Evolutionary conservation across 2,329 filamentous ascomycete genomes (phyloP), one percentile per base, ranked within the genome.

Genomic region (Fusarium sp.): DNA sequence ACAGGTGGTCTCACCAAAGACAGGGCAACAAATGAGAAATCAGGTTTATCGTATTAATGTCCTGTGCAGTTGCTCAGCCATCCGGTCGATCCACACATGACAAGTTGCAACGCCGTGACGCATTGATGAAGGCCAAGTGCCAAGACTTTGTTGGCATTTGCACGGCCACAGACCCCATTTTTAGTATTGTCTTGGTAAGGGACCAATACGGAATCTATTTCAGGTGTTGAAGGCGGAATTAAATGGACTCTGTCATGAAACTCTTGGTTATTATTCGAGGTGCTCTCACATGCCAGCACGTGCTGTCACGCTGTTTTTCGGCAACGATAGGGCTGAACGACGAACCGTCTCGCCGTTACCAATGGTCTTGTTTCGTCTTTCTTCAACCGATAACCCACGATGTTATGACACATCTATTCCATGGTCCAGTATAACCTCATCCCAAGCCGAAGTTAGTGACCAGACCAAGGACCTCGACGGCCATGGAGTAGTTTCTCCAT

Each of bases 381-480:
- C 25, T 52, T 54, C 27, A 31, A 20, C 18, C 27, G 13, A 20
- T 20, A 54, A 20, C 47, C 31, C 47, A n/a, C 38, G 27, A 20
- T 33, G 35, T 29, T 40, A 59, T 36, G 36, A 20, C 54, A 25
- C 36, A 54, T 35, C 42, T 33, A 62, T 63, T 10, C 33, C 20
- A 42, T 31, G 18, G 11, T 14, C 2, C 14, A 6, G 42, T 27
- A 47, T 31, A 54, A 6, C 47, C 47, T 54, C 47, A 54, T 31
- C 13, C 9, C 6, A 6, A 20, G 10, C 18, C 9, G 4, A 31
- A 20, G 11, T 20, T 20, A 4, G 20, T 27, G 42, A 27, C 33
- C 29, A 58, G 54, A 57, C 62, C 57, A n/a, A 36, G 45, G 62
- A 73, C 67, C 65, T 74, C 72, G 72, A 74, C 74, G 59, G 11